Base-by-base conservation (phyloP, 2,329 filamentous ascomycete species). In the Epichloe elymi region DNA sequence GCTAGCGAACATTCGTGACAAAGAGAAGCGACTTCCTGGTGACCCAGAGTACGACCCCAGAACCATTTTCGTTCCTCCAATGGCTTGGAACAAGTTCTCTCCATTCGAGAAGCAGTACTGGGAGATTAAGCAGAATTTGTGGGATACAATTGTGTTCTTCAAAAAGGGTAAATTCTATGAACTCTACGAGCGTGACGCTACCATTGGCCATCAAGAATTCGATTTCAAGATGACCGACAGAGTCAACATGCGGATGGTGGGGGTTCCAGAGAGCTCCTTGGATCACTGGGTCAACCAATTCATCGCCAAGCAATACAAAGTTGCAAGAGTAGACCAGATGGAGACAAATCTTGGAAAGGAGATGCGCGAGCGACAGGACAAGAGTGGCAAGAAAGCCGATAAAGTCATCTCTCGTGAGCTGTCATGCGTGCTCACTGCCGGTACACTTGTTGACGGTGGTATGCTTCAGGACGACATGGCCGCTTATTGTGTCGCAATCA, bases 111-210 rank as follows among this genome's bases (percentile, higher is more conserved):
- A 89, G 66, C 93, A 98, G 64, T 98, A 98, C 66, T 98, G 93
- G 93, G 88, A 95, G 61, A 97, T 98, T 67, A 98, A 98, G 71
- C 86, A 90, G 66, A 96, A 96, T 60, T 87, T 94, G 57, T 97
- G 88, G 86, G 89, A 96, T 58, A 96, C 90, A 0, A 85, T 98
- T 44, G 91, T 98, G 15, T 98, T 98, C 70, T 98, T 98, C 82
- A 98, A 97, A 97, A 98, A 98, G 74, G 93, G 93, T 61, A 98
- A 98, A 61, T 98, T 98, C 68, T 98, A 96, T 63, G 93, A 98
- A 65, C 76, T 98, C 0, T 98, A 97, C 62, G 93, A 98, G 65
- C 95, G 96, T 54, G 93, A 98, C 67, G 93, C 93, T 5, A 95
- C 91, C 0, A 84, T 97, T 51, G 93, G 93, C 4, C 90, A 98